These are phyloP conservation scores for Simplicillium sp. DNA, from an alignment of 2,329 filamentous ascomycete species.

Conservation along the genomic window DNA sequence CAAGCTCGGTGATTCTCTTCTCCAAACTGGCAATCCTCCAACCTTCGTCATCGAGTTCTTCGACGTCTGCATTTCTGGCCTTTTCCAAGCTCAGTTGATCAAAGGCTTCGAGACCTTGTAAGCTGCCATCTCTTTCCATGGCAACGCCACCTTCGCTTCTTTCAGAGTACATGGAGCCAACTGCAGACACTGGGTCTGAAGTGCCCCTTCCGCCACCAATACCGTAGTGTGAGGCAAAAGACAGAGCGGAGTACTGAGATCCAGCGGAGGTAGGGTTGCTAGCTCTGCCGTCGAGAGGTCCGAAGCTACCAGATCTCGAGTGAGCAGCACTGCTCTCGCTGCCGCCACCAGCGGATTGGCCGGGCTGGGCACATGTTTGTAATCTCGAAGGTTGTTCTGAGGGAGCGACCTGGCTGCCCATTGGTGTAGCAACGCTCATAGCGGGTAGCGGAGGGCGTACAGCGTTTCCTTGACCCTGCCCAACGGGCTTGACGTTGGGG, in stretches of 20 bases:
- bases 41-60: constrained; percentile 88
- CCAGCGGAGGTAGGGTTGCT: constrained; percentile 80
- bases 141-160: constrained; percentile 62
- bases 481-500: constrained; percentile 70
- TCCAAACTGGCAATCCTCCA: constrained; percentile 91
- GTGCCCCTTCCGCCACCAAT: constrained; percentile 60
- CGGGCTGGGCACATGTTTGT: constrained; percentile 44
- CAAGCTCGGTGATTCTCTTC: constrained; percentile 78
- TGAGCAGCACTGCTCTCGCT: constrained; percentile 73
- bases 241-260: constrained; percentile 77
- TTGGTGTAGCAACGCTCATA: constrained; percentile 77
- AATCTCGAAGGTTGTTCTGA: constrained; percentile 52
- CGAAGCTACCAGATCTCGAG: constrained; percentile 78
- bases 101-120: constrained; percentile 67
- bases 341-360: constrained; percentile 61
- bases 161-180: constrained; percentile 76
- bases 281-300: constrained; percentile 61
- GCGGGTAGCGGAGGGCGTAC: constrained; percentile 57
- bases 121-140: constrained; percentile 77
- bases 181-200: constrained; percentile 80
- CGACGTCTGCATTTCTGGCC: constrained; percentile 77
- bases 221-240: constrained; percentile 65
- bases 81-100: constrained; percentile 76
- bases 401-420: constrained; percentile 67
- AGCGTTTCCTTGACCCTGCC: constrained; percentile 25